Evolutionary conservation across 371 early-diverging fungal genomes (phyloP).

Genomic region (Coemansia sp.): DNA sequence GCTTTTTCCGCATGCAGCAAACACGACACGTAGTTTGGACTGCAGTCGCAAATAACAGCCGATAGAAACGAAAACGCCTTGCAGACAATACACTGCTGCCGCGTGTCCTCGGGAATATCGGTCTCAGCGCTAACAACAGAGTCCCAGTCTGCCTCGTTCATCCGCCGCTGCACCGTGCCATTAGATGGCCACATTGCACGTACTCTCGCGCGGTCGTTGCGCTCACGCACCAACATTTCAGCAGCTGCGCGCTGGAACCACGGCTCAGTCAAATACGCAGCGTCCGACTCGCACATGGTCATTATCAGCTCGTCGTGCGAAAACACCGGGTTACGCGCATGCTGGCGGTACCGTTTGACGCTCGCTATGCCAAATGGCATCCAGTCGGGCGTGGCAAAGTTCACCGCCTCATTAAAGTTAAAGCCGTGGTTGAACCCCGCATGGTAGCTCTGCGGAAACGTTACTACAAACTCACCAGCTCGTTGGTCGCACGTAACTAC

Average conservation of each 20-base stretch:
- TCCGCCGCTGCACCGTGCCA: constrained; percentile 44
- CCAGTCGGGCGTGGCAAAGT: constrained; percentile 94
- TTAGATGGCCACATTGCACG: constrained; percentile 41
- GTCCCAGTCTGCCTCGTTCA: constrained; percentile 54
- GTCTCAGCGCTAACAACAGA: constrained; percentile 58
- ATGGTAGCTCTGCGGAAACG: constrained; percentile 94
- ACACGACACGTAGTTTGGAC: constrained; percentile 60
- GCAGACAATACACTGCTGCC: constrained; percentile 66
- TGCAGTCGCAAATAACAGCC: constrained; percentile 64
- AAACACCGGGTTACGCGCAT: constrained; percentile 83
- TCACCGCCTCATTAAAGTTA: constrained; percentile 95
- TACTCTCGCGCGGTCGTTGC: constrained; percentile 55
- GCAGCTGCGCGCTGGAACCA: constrained; percentile 59
- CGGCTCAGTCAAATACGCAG: constrained; percentile 12
- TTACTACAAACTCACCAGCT: constrained; percentile 91
- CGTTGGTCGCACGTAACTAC: constrained; percentile 84
- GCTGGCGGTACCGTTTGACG: constrained; percentile 74
- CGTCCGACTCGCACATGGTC: constrained; percentile 56
- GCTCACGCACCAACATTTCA: constrained; percentile 62
- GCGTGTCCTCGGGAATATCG: constrained; percentile 39
- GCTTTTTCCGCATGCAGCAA: constrained; percentile 61
- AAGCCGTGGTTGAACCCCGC: constrained; percentile 97
- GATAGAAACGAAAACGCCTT: constrained; percentile 73
- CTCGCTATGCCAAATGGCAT: constrained; percentile 77
- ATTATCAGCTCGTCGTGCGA: constrained; percentile 88